phyloP scores from a whole-genome alignment of 2,329 filamentous ascomycete species.

The Fusarium sp. region DNA sequence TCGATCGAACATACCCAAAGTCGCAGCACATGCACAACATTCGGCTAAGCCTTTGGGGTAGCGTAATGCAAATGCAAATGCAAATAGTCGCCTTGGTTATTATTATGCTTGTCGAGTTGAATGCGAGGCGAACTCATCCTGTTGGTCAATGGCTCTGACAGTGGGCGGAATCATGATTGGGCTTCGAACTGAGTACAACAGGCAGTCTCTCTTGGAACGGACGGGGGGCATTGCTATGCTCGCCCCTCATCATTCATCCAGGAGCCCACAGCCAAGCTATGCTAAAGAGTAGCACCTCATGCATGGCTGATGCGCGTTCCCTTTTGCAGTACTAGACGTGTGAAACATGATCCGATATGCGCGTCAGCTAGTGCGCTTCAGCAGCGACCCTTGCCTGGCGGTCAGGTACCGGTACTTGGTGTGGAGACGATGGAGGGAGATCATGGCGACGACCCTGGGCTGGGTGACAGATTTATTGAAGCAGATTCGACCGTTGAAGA shows the following conservation, averaged over 20 bases:
- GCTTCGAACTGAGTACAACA: conserved; percentile 13
- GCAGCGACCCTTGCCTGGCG: conserved; percentile 31
- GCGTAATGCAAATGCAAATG: neutral
- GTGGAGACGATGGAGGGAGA: conserved; percentile 40
- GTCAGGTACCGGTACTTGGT: conserved; percentile 44
- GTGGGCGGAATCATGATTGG: conserved; percentile 43
- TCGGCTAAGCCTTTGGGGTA: conserved; percentile 5
- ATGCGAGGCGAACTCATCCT: conserved; percentile 32
- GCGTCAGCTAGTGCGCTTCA: conserved; percentile 46
- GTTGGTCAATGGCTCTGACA: conserved; percentile 41
- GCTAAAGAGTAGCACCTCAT: conserved; percentile 30
- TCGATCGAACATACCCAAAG: conserved; percentile 19
- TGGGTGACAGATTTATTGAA: conserved; percentile 36
- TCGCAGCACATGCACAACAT: conserved; percentile 40
- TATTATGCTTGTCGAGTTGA: neutral
- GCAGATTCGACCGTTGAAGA: conserved; percentile 19
- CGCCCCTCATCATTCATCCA: conserved; percentile 20
- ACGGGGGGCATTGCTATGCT: conserved; percentile 14
- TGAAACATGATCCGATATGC: conserved; percentile 47
- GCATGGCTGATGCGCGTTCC: conserved; percentile 44
- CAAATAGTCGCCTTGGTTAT: neutral
- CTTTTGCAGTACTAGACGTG: conserved; percentile 45
- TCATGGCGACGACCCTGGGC: conserved; percentile 30
- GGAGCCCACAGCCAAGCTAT: conserved; percentile 3
- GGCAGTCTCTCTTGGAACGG: neutral